Conservation (phyloP, 2,329 filamentous ascomycete genomes). For the Colletotrichum destructivum region DNA sequence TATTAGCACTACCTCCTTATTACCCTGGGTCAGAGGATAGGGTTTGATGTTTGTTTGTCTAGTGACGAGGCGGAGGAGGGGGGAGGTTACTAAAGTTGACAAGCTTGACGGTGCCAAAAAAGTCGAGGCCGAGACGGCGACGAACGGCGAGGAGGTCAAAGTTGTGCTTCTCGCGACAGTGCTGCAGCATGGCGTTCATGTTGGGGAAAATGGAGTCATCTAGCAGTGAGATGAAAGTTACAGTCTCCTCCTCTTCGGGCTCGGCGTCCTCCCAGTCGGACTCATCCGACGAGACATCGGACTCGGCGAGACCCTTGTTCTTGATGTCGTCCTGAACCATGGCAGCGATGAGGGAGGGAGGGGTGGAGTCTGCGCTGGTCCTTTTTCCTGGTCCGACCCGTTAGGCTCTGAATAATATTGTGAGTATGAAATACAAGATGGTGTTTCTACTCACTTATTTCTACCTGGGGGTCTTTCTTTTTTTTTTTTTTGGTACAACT, state of each 20-base stretch:
- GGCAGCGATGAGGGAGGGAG: not conserved
- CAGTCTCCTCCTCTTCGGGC: conserved; percentile 73
- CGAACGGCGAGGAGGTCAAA: conserved; percentile 78
- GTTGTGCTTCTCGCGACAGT: conserved; percentile 76
- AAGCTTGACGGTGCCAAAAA: conserved; percentile 80
- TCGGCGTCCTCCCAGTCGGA: conserved; percentile 71
- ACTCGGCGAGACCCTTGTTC: conserved; percentile 21
- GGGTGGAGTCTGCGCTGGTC: not conserved
- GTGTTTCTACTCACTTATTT: not conserved
- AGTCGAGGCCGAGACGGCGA: conserved; percentile 75
- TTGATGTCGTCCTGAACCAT: conserved; percentile 30
- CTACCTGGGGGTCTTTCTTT: no score
- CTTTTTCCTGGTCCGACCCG: not conserved
- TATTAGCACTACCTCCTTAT: not conserved
- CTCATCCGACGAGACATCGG: conserved; percentile 54
- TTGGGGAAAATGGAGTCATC: conserved; percentile 77
- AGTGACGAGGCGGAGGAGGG: not conserved
- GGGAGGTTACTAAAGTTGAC: conserved; percentile 74
- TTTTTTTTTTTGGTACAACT: not conserved
- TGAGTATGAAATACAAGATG: not conserved
- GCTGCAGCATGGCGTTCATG: conserved; percentile 74
- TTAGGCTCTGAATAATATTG: not conserved
- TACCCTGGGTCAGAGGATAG: no score
- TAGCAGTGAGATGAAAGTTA: conserved; percentile 77
- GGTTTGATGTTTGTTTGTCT: not conserved